These are phyloP conservation scores for Ballota nigra DNA, from an alignment of 257 asterid genomes.

Conservation along the genomic window DNA sequence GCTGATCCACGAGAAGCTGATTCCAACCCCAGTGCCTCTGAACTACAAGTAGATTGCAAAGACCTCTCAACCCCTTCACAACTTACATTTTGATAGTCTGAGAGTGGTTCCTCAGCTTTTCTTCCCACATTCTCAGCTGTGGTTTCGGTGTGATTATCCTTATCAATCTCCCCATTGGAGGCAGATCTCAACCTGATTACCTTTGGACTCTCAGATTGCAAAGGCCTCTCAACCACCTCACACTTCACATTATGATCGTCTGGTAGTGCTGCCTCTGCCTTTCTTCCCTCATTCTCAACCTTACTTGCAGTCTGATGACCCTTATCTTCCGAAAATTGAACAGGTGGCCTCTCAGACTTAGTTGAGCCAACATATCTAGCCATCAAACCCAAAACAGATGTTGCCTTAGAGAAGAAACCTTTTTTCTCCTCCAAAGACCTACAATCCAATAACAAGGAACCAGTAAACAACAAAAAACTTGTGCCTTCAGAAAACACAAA, in stretches of 20 bases:
- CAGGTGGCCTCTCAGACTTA: constrained; percentile 15
- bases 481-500: neutral
- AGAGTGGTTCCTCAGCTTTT: constrained; percentile 14
- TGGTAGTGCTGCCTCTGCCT: constrained; percentile 9
- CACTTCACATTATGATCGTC: neutral
- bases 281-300: constrained; percentile 20
- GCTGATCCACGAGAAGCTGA: constrained; percentile 21
- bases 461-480: neutral
- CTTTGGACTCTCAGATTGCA: constrained; percentile 15
- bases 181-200: neutral
- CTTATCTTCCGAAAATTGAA: constrained; percentile 5
- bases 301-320: constrained; percentile 14
- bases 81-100: neutral
- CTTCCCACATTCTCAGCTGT: constrained; percentile 17
- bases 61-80: constrained; percentile 17
- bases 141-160: constrained; percentile 11
- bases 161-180: neutral
- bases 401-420: constrained; percentile 29
- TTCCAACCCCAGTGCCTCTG: constrained; percentile 11
- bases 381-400: constrained; percentile 24
- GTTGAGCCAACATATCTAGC: constrained; percentile 18
- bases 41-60: constrained; percentile 5
- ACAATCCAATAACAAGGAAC: constrained; percentile 13
- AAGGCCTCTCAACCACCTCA: constrained; percentile 14
- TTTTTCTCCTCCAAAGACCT: constrained; percentile 33